Conservation (phyloP, 2,329 filamentous ascomycete genomes). For the Juglanconis oblonga region DNA sequence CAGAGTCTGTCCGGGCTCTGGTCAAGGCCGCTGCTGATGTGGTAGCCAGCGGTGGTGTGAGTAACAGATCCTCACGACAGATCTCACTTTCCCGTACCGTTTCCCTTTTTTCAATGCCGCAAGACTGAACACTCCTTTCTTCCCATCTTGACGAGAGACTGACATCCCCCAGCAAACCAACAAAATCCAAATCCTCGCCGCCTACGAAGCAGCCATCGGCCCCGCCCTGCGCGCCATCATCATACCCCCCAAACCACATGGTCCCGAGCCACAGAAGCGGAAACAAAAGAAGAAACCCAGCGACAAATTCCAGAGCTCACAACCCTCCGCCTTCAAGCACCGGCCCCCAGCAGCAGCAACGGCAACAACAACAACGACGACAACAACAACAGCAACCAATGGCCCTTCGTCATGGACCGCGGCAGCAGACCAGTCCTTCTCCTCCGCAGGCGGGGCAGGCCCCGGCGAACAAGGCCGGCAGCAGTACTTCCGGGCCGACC, state of each 20-base stretch:
- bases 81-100: no score
- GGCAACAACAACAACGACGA: neutral
- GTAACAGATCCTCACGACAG: neutral
- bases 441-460: neutral
- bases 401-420: neutral
- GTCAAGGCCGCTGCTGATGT: conserved; percentile 6
- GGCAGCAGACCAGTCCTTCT: neutral
- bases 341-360: neutral
- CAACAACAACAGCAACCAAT: neutral
- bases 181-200: conserved; percentile 5
- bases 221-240: conserved; percentile 13
- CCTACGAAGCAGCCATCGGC: conserved; percentile 11
- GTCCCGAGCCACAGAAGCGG: neutral
- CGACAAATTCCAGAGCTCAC: neutral
- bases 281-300: neutral
- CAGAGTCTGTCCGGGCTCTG: conserved; percentile 5
- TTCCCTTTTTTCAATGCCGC: neutral
- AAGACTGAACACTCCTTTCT: neutral
- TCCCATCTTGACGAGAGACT: neutral
- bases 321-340: neutral
- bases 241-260: neutral
- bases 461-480: neutral
- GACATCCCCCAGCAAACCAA: neutral
- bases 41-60: conserved; percentile 8
- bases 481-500: neutral